A percentile compares a stretch with the other conserved stretches of the same genome.
These are phyloP conservation scores for Blastomyces percursus DNA, from an alignment of 2,329 filamentous ascomycete genomes.

Conservation along the genomic window DNA sequence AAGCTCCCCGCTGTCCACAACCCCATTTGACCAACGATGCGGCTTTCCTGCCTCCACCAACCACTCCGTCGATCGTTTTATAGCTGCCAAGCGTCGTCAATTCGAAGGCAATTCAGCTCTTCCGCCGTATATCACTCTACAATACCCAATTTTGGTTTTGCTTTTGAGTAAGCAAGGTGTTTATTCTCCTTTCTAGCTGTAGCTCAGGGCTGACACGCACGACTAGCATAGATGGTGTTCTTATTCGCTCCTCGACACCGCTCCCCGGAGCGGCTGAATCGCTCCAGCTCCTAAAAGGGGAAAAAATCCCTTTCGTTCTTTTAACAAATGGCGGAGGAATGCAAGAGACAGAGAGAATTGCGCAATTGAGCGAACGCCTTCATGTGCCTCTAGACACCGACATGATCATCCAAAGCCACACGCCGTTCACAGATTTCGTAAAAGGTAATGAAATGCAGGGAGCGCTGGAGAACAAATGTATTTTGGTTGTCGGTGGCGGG, in stretches of 20 bases:
- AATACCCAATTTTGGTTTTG: conserved; percentile 34
- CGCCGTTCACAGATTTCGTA: conserved; percentile 66
- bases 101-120: conserved; percentile 7
- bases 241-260: conserved; percentile 68
- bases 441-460: conserved; percentile 45
- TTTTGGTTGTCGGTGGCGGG: conserved; percentile 63
- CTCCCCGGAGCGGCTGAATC: conserved; percentile 68
- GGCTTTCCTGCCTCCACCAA: background rate
- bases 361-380: conserved; percentile 57
- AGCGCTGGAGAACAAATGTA: conserved; percentile 51
- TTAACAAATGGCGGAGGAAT: conserved; percentile 93
- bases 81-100: background rate
- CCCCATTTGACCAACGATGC: background rate
- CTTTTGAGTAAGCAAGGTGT: conserved; percentile 33
- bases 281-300: conserved; percentile 58
- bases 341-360: conserved; percentile 61
- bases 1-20: conserved; percentile 10
- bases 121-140: background rate
- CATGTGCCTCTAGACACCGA: conserved; percentile 52
- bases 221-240: conserved; percentile 78
- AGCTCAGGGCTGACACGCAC: background rate
- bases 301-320: conserved; percentile 81
- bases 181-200: background rate
- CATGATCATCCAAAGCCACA: conserved; percentile 82
- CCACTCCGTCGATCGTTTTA: background rate